A percentile compares a stretch with the other conserved stretches of the same genome.
Evolutionary conservation across 352 stramenopile species (phyloP).

Genomic region (Elongisporangium prolatum): DNA sequence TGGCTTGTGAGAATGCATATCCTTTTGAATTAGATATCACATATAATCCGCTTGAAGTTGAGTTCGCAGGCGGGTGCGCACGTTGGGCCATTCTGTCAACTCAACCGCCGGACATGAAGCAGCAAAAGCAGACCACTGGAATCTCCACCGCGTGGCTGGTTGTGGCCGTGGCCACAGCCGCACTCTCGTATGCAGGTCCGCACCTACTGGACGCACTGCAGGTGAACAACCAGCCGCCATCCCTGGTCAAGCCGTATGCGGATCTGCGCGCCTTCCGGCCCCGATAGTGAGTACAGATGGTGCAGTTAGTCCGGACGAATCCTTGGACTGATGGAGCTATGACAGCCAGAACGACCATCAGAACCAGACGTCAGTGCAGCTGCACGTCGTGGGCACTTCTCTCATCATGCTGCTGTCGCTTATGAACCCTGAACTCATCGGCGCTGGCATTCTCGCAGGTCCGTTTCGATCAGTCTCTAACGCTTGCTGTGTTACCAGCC

Average conservation of each 20-base stretch:
- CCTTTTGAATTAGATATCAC: background rate
- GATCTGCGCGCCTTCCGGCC: slow-evolving; percentile 38
- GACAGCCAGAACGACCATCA: slow-evolving; percentile 29
- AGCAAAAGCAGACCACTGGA: background rate
- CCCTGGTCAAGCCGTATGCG: slow-evolving; percentile 28
- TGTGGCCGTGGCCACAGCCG: slow-evolving; percentile 18
- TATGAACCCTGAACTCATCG: slow-evolving; percentile 30
- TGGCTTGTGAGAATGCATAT: background rate
- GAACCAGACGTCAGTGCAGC: slow-evolving; percentile 32
- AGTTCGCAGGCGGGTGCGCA: background rate
- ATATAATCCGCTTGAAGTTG: background rate
- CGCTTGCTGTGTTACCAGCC: background rate
- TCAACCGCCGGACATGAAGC: background rate
- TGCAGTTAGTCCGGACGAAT: background rate
- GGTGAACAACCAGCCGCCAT: slow-evolving; percentile 12
- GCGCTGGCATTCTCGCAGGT: slow-evolving; percentile 20
- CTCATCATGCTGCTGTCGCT: slow-evolving; percentile 29
- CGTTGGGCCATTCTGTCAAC: background rate
- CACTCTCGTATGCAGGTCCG: slow-evolving; percentile 21
- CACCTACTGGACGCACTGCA: slow-evolving; percentile 13
- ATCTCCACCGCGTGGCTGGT: slow-evolving; percentile 19
- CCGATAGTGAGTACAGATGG: slow-evolving; percentile 26
- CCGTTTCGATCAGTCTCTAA: background rate
- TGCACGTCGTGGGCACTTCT: slow-evolving; percentile 39
- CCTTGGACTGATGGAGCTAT: background rate